A percentile compares a stretch with the other conserved stretches of the same genome.
Evolutionary conservation across 148 eudicot species (phyloP).

Genomic region (Rhododendron williamsianum): DNA sequence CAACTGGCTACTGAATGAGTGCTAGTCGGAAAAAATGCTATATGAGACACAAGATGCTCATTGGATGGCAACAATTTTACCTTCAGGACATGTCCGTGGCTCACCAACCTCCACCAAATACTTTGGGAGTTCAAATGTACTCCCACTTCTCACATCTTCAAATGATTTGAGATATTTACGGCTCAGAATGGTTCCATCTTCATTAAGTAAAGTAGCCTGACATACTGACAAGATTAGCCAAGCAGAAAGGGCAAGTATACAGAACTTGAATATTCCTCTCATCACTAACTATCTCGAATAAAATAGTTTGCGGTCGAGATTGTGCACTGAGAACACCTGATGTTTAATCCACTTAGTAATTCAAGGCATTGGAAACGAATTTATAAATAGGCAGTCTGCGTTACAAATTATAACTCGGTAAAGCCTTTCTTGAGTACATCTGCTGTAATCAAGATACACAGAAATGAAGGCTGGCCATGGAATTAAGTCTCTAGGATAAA

Average conservation of each 20-base stretch:
- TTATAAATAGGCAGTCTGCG: background rate
- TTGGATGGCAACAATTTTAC: background rate
- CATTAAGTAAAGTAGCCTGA: conserved; percentile 31
- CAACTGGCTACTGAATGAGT: background rate
- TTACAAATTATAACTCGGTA: background rate
- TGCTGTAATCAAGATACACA: background rate
- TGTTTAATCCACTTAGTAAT: background rate
- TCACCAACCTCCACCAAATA: conserved; percentile 38
- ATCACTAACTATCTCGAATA: background rate
- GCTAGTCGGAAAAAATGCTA: background rate
- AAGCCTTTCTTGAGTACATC: background rate
- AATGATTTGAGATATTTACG: conserved; percentile 23
- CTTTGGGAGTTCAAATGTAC: conserved; percentile 20
- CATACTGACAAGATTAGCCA: conserved; percentile 1
- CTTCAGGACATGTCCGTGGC: conserved; percentile 19
- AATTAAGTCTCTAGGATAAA: background rate
- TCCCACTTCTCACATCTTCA: conserved; percentile 28
- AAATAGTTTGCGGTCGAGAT: background rate
- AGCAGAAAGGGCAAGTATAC: background rate
- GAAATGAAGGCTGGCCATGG: background rate
- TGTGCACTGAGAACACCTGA: background rate
- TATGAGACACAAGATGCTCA: background rate
- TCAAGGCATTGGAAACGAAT: background rate
- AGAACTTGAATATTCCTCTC: background rate
- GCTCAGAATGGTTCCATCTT: conserved; percentile 29